Base-by-base conservation (phyloP, 2,329 filamentous ascomycete genomes). In the Aspergillus tubingensis region DNA sequence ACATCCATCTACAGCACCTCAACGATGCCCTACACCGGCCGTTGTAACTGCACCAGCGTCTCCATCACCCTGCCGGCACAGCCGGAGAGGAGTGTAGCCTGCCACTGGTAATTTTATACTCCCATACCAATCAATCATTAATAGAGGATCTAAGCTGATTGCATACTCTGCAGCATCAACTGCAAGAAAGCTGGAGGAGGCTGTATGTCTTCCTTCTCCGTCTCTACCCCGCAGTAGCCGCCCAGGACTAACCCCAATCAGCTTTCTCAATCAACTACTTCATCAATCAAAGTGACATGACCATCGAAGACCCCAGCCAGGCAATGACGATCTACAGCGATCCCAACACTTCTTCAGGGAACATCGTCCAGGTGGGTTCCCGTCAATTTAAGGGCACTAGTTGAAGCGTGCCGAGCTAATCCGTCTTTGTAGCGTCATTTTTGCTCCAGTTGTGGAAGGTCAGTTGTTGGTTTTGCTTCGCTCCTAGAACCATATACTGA, bases 191-290 rank as follows among this genome's bases (percentile, higher is more conserved):
- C 61, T 8, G 67, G 69, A 21, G 60, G 67, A 23, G 59, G 59
- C 15, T 36, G 68, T 70, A 55, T 51, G 65, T 51, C 30, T 23
- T 57, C 25, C 32, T 36, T 6, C 25, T 8, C 25, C 27, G 1
- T 23, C 10, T 23, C 13, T 7, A 19, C 8, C 10, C 5, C 25
- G 23, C 7, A n/a, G 17, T 39, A 11, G n/a, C 3, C 36, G 11
- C 10, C 8, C 2, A 39, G 10, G 13, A 10, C 21, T 53, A 15
- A 8, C 25, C 36, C 36, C 8, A 43, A 39, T 2, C 38, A 71
- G 69, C 63, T 4, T 71, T 65, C 13, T 70, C 69, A 5, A 39
- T 69, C 25, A 70, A 71, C 53, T 71, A 70, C n/a, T 30, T 69
- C 7, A 41, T 67, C 5, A 11, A 58, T 3, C 59, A 65, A 19